A percentile compares a stretch with the other conserved stretches of the same genome.
Evolutionary conservation across 805 yeast genomes (phyloP).

Genomic region (Myxozyma sirexii): DNA sequence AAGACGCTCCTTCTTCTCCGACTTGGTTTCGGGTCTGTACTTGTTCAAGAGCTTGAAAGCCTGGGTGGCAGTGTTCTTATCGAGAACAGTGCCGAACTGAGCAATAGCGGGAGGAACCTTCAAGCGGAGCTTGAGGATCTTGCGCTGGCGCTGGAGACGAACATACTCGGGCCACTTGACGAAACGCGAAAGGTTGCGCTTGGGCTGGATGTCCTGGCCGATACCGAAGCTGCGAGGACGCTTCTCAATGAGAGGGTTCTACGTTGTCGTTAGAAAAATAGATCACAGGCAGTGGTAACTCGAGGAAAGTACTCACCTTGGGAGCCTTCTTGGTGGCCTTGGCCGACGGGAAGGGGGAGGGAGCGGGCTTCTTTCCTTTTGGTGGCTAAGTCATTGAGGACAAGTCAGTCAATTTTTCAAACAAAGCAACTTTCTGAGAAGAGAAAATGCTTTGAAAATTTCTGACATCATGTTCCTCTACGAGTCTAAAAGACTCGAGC

Average conservation of each 20-base stretch:
- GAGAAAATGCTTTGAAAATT: constrained; percentile 15
- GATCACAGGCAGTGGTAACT: not conserved
- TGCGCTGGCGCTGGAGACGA: constrained; percentile 98
- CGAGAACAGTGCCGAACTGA: constrained; percentile 93
- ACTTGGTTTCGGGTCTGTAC: constrained; percentile 97
- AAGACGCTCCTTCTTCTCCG: constrained; percentile 98
- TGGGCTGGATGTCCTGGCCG: constrained; percentile 93
- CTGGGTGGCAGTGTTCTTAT: constrained; percentile 98
- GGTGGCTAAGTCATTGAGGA: constrained; percentile 61
- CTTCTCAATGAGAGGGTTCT: constrained; percentile 87
- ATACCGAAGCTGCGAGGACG: constrained; percentile 93
- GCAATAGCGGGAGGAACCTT: constrained; percentile 99
- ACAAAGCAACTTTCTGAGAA: not conserved
- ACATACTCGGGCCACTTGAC: constrained; percentile 99
- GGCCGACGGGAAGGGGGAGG: constrained; percentile 91
- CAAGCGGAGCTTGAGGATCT: constrained; percentile 90
- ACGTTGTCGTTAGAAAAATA: constrained; percentile 17
- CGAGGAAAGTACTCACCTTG: constrained; percentile 38
- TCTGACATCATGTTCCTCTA: constrained; percentile 33
- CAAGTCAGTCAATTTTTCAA: constrained; percentile 26
- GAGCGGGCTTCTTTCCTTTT: constrained; percentile 85
- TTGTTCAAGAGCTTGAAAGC: constrained; percentile 97
- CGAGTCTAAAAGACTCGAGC: constrained; percentile 18
- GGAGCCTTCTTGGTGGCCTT: constrained; percentile 55
- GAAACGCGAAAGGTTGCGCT: constrained; percentile 93